Conservation (phyloP, 768 basidiomycete genomes). For the Saitozyma sp. region DNA sequence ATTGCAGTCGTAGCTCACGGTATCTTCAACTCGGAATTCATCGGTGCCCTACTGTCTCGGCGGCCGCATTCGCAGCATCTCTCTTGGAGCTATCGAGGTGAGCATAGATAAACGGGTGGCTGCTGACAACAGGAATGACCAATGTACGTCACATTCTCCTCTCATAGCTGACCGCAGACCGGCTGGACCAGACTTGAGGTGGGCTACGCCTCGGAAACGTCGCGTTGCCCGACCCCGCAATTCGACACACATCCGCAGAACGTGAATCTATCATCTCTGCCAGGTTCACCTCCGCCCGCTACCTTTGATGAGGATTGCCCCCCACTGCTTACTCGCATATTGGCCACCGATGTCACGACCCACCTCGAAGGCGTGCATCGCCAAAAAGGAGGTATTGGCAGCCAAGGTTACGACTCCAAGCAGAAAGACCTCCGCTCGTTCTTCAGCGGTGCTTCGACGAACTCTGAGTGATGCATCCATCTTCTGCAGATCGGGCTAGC, state of each 20-base stretch:
- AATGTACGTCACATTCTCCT: conserved; percentile 29
- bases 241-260: too few relatives aligned
- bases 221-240: too few relatives aligned
- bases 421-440: conserved; percentile 75
- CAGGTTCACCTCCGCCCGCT: conserved; percentile 3
- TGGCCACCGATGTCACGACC: conserved; percentile 48
- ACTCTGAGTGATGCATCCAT: not conserved
- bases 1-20: conserved; percentile 55
- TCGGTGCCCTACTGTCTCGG: conserved; percentile 50
- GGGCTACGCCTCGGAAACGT: conserved; percentile 24
- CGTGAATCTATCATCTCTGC: too few relatives aligned
- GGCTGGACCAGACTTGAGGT: conserved; percentile 50
- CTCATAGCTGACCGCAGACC: conserved; percentile 27
- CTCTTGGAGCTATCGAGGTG: conserved; percentile 47
- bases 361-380: conserved; percentile 57
- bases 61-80: conserved; percentile 34
- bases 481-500: conserved; percentile 19
- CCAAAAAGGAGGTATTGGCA: conserved; percentile 76
- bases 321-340: conserved; percentile 35
- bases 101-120: conserved; percentile 6
- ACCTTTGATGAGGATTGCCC: conserved; percentile 1
- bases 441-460: conserved; percentile 68
- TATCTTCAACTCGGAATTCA: conserved; percentile 54
- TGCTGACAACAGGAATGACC: conserved; percentile 42
- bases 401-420: conserved; percentile 67